Base-by-base conservation (phyloP, 371 early-diverging fungal species). In the Mucor saturninus region DNA sequence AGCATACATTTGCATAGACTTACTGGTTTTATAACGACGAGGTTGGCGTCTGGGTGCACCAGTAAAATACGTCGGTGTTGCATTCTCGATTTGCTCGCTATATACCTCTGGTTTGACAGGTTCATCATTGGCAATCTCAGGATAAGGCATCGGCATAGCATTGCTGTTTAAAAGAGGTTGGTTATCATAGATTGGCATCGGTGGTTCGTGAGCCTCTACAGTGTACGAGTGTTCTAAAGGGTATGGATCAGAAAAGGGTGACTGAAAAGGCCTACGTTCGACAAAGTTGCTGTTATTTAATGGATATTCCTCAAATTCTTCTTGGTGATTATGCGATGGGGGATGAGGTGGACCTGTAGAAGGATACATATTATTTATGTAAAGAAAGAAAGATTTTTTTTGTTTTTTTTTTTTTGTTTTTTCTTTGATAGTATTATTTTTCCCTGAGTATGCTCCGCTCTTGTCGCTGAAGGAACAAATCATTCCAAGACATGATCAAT, bases 11-110 rank as follows among this genome's bases (percentile, higher is more conserved):
- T 31, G 30, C 60, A 35, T 37, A 29, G 10, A 63, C 72, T 82
- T 84, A 59, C 86, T 81, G 39, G 88, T 86, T 74, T 84, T 86
- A 69, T 85, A 88, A 37, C 88, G 77, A 35, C 88, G 81, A 10
- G 84, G 75, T 58, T 86, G 86, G n/a, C 83, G 77, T 30, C 70
- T 57, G 2, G 88, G 88, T 4, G 80, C 83, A 26, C 71, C 75
- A 4, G 82, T 84, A 65, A 65, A 83, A 54, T 75, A 83, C 21
- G 31, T 42, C 7, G 64, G 52, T 30, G 35, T 35, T 35, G 32
- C 32, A 28, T 31, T 1, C 10, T 52, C 42, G 45, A 59, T 56
- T 42, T 68, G 68, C 9, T 49, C 43, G 37, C 54, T 30, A 14
- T 48, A 38, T 46, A 64, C 35, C 3, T 52, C 32, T 31, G 38